Conservation (phyloP, 352 stramenopile genomes). For the Plasmopara viticola region DNA sequence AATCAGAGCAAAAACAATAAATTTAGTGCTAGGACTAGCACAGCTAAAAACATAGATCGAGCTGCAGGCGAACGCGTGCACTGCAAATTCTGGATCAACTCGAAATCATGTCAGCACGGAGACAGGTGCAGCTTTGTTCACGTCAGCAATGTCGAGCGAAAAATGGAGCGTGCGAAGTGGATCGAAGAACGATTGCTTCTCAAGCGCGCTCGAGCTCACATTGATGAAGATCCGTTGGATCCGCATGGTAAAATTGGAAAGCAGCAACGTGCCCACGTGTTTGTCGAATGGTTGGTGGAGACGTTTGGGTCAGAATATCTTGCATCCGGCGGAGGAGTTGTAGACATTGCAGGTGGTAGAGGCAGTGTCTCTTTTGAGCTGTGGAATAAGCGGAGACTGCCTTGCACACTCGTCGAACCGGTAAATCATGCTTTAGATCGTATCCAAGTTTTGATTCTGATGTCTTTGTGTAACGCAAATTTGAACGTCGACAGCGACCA, state of each 20-base stretch:
- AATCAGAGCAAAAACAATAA: constrained; percentile 2
- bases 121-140: constrained; percentile 65
- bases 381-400: constrained; percentile 71
- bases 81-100: constrained; percentile 86
- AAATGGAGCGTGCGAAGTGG: constrained; percentile 49
- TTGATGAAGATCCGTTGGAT: constrained; percentile 56
- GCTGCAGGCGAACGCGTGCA: constrained; percentile 19
- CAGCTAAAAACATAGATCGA: background rate
- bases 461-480: constrained; percentile 10
- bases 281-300: constrained; percentile 70
- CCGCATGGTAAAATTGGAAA: constrained; percentile 70
- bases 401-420: constrained; percentile 74
- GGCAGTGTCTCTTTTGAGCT: constrained; percentile 83
- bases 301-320: constrained; percentile 55
- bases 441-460: background rate
- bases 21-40: background rate
- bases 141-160: constrained; percentile 37
- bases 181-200: constrained; percentile 51
- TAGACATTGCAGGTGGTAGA: constrained; percentile 78
- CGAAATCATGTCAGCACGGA: constrained; percentile 56
- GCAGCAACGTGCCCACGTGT: constrained; percentile 58
- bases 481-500: constrained; percentile 38
- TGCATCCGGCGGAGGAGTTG: constrained; percentile 42
- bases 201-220: constrained; percentile 48
- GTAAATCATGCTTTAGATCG: constrained; percentile 25